These are phyloP conservation scores for Aspergillus novofumigatus DNA, from an alignment of 2,329 filamentous ascomycete genomes.

Conservation along the genomic window DNA sequence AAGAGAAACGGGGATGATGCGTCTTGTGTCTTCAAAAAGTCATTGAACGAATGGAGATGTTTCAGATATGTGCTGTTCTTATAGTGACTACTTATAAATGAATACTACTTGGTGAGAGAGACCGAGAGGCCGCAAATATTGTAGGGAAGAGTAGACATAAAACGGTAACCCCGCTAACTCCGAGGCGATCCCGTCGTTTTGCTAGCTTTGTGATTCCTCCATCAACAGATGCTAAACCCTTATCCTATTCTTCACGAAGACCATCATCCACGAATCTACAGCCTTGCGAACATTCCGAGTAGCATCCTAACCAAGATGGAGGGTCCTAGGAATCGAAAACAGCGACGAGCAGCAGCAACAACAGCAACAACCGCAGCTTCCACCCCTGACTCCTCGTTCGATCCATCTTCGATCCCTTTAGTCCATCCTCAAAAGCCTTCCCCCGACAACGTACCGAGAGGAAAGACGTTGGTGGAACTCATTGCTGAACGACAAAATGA, in stretches of 20 bases:
- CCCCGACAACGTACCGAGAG: conserved; percentile 12
- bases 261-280: not conserved
- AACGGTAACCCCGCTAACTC: conserved; percentile 15
- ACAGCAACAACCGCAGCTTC: conserved; percentile 8
- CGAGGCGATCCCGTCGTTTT: conserved; percentile 7
- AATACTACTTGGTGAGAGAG: not conserved
- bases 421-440: conserved; percentile 20
- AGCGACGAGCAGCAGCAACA: conserved; percentile 34
- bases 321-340: conserved; percentile 36
- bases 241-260: not conserved
- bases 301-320: conserved; percentile 17
- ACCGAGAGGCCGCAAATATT: not conserved
- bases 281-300: not conserved
- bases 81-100: not conserved
- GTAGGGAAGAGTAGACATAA: not conserved
- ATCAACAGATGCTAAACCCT: conserved; percentile 2
- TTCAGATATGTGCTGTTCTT: not conserved
- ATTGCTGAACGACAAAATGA: conserved; percentile 41
- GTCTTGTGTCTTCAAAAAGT: not conserved
- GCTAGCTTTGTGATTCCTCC: not conserved
- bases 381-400: conserved; percentile 18
- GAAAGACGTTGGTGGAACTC: conserved; percentile 42
- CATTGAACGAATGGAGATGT: not conserved
- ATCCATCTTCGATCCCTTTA: conserved; percentile 33
- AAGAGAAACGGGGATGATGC: not conserved